Evolutionary conservation across 176 grass and related monocot genomes (phyloP).

Genomic region (Oropetium thomaeum): DNA sequence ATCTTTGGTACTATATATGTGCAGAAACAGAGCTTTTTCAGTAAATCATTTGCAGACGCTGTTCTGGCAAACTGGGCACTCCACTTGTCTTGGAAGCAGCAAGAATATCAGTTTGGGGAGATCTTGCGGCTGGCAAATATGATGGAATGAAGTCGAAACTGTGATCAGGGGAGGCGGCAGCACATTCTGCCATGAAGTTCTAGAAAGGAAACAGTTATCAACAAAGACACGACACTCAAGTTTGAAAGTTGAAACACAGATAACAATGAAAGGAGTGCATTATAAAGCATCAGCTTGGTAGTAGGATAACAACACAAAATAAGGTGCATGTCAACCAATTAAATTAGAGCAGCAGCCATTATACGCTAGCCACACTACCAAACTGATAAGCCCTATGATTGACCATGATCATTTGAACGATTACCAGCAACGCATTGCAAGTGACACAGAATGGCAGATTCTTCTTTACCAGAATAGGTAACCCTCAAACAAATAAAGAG

Average conservation of each 20-base stretch:
- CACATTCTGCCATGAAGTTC: constrained; percentile 54
- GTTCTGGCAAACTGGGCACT: constrained; percentile 25
- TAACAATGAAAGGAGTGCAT: neutral
- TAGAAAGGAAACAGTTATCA: constrained; percentile 30
- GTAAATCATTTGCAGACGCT: constrained; percentile 35
- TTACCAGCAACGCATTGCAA: neutral
- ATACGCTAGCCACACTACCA: neutral
- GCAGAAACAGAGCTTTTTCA: constrained; percentile 36
- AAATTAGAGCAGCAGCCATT: neutral
- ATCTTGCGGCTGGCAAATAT: constrained; percentile 39
- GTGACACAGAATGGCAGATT: neutral
- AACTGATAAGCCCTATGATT: neutral
- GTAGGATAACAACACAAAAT: neutral
- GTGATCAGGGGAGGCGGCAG: constrained; percentile 42
- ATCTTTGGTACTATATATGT: constrained; percentile 33
- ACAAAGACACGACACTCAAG: no score
- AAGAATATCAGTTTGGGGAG: constrained; percentile 21
- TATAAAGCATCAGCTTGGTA: constrained; percentile 1
- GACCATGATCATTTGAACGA: neutral
- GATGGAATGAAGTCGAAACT: constrained; percentile 43
- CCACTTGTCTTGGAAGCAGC: neutral
- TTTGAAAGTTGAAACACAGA: constrained; percentile 2
- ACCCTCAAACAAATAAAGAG: neutral
- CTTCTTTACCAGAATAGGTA: neutral
- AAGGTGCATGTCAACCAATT: neutral